These are phyloP conservation scores for Suillus placidus DNA, from an alignment of 768 basidiomycete genomes.

Conservation along the genomic window DNA sequence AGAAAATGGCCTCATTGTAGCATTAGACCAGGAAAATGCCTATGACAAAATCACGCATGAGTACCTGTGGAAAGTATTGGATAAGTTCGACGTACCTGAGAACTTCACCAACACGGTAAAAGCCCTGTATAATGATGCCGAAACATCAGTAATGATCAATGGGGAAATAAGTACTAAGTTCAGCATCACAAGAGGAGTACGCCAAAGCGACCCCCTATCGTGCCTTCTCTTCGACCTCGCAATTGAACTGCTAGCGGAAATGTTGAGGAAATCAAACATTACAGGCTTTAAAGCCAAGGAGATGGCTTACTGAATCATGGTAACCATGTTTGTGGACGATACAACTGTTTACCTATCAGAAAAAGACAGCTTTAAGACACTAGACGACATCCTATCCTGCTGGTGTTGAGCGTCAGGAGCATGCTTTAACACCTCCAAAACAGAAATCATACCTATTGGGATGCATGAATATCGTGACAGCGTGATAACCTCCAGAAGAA, in stretches of 20 bases:
- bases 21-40: too few species aligned
- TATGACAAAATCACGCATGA: too few species aligned
- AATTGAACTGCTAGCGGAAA: not conserved
- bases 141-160: not conserved
- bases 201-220: not conserved
- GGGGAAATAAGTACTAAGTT: not conserved
- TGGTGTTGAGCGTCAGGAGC: too few species aligned
- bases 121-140: not conserved
- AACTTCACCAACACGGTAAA: constrained; percentile 15
- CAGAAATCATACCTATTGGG: too few species aligned
- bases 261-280: too few species aligned
- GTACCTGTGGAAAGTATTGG: too few species aligned
- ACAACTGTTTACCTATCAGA: not conserved
- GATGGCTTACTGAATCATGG: not conserved
- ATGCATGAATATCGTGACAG: too few species aligned
- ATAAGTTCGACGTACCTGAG: not conserved
- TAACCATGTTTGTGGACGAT: constrained; percentile 1
- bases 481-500: too few species aligned
- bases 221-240: not conserved
- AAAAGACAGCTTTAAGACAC: too few species aligned
- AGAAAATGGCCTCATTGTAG: not conserved
- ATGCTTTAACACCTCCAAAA: too few species aligned
- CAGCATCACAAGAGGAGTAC: not conserved
- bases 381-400: too few species aligned
- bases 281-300: not conserved